Percentiles rank a stretch among this genome's conserved stretches.
Conservation (phyloP, 192 early-diverging fungal species). For the Linderina pennispora region DNA sequence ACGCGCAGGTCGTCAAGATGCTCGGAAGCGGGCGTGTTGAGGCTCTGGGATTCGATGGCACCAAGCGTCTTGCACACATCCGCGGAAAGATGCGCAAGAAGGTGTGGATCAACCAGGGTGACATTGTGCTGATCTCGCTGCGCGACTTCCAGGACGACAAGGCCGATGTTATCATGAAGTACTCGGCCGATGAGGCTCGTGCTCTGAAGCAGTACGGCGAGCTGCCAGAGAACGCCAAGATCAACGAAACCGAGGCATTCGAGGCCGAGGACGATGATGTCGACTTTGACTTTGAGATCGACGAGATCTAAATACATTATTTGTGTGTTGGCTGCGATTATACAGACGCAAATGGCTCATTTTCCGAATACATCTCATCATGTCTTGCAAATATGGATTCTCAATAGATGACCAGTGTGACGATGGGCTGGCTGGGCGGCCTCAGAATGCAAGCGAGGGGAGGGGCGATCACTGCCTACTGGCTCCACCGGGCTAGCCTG, state of each 20-base stretch:
- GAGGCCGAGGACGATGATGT: conserved; percentile 60
- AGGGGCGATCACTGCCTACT: too few relatives aligned
- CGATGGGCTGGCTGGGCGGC: too few relatives aligned
- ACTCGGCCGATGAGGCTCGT: conserved; percentile 91
- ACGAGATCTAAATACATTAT: conserved; percentile 52
- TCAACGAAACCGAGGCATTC: conserved; percentile 70
- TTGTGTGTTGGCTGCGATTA: neutral
- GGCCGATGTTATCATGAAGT: conserved; percentile 94
- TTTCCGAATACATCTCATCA: too few relatives aligned
- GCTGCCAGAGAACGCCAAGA: conserved; percentile 76
- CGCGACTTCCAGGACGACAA: conserved; percentile 91
- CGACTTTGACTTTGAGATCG: conserved; percentile 91
- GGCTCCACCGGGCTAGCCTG: too few relatives aligned
- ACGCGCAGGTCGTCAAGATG: conserved; percentile 91
- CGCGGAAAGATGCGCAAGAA: conserved; percentile 98
- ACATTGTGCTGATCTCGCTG: conserved; percentile 82
- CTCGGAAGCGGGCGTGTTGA: conserved; percentile 95
- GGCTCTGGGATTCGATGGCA: conserved; percentile 83
- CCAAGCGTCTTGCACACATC: conserved; percentile 89
- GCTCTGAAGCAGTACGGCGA: conserved; percentile 91
- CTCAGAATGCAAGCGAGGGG: too few relatives aligned
- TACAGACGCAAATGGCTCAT: too few relatives aligned
- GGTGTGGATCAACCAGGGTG: conserved; percentile 90
- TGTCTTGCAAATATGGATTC: too few relatives aligned
- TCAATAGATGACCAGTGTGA: too few relatives aligned